phyloP scores from a whole-genome alignment of 2,329 filamentous ascomycete species.

The Moelleriella libera region DNA sequence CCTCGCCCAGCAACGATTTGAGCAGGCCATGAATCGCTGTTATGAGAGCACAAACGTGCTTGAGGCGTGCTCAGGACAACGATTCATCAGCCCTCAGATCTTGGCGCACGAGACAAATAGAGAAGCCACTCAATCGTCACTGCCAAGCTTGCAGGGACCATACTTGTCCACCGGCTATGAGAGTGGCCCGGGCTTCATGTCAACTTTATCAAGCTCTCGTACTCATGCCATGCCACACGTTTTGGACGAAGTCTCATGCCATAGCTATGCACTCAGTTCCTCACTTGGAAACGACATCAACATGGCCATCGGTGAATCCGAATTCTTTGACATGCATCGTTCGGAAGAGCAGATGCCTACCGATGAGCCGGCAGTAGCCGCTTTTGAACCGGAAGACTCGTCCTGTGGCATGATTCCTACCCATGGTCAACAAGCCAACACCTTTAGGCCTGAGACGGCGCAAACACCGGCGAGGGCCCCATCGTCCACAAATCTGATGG shows the following conservation, averaged over 20 bases:
- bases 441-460: background rate
- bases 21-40: background rate
- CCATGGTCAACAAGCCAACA: too few relatives aligned
- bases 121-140: background rate
- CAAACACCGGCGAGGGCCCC: background rate
- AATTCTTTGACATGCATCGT: background rate
- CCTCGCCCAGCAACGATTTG: background rate
- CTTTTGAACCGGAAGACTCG: background rate
- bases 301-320: background rate
- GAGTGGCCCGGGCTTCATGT: background rate
- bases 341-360: background rate
- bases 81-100: constrained; percentile 1
- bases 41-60: background rate
- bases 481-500: background rate
- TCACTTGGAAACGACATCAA: background rate
- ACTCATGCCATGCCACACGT: background rate
- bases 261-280: background rate
- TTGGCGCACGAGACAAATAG: background rate
- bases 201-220: background rate
- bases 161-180: background rate
- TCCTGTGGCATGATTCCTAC: too few relatives aligned
- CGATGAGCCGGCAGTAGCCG: background rate
- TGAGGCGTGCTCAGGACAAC: background rate
- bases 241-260: background rate
- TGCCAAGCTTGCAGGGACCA: background rate